phyloP scores from a whole-genome alignment of 108 stramenopile species.

The Asterionellopsis glacialis region DNA sequence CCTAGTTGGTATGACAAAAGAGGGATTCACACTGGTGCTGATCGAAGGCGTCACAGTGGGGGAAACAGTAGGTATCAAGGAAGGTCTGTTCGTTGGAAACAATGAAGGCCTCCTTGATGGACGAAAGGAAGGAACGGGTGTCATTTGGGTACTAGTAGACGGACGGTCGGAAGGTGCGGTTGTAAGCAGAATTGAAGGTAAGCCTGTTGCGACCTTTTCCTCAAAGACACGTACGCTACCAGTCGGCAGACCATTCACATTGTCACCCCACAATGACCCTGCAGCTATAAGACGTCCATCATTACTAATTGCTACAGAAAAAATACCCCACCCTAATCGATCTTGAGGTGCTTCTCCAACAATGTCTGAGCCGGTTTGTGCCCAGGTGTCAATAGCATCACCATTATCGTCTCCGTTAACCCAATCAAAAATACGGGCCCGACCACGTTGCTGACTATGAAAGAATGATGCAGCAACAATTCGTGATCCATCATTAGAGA shows the following conservation, averaged over 20 bases:
- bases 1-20: too few relatives aligned
- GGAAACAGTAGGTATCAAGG: background rate
- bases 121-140: background rate
- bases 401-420: background rate
- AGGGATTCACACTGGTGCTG: too few relatives aligned
- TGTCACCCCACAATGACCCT: slow-evolving; percentile 1
- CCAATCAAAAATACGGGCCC: slow-evolving; percentile 1
- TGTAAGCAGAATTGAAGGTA: background rate
- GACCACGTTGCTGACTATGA: background rate
- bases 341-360: background rate
- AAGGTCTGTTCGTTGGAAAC: background rate
- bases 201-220: background rate
- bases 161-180: background rate
- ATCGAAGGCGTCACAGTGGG: too few relatives aligned
- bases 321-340: slow-evolving; percentile 8
- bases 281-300: background rate
- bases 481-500: slow-evolving; percentile 25
- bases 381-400: slow-evolving; percentile 1
- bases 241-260: background rate
- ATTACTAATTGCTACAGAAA: background rate
- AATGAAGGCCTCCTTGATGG: background rate
- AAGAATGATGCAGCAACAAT: slow-evolving; percentile 23
- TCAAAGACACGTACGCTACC: slow-evolving; percentile 4
- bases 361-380: background rate
- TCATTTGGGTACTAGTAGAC: too few relatives aligned